Evolutionary conservation across 768 basidiomycete species (phyloP), one percentile per base, ranked within the genome.

Genomic region (Leccinum uliginosum): DNA sequence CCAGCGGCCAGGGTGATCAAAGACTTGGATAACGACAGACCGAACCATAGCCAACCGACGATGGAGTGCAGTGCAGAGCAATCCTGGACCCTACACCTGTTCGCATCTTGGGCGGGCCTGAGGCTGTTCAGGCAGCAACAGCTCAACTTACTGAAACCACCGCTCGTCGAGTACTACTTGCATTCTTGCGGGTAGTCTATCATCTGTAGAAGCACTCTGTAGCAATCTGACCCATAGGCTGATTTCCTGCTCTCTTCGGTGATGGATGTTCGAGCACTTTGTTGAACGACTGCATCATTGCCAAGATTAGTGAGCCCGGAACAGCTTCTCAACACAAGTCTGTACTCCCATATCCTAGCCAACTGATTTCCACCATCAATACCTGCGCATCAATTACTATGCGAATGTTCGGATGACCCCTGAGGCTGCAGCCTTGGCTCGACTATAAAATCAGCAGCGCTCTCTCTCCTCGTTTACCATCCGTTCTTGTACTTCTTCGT

Each of bases 341-440:
- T 34, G 50, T 19, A 15, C 29, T 11, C 29, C 19, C 5, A 21
- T 30, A 30, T 19, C 26, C 17, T 48, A 12, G 47, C 40, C 14
- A n/a, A 48, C 32, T 52, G 53, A 53, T 47, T 0, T 19, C 24
- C 43, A 10, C 15, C 50, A 55, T 55, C 54, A 53, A 53, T 55
- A 15, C 47, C 12, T 23, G 26, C 15, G 8, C 47, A 48, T 32
- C 1, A 30, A 51, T 40, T 26, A 32, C 6, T 14, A 26, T 19
- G 17, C n/a, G 27, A 27, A 11, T 24, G 19, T 12, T 26, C 14
- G 7, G 21, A 21, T 34, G 27, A 34, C 27, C 19, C 29, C 35
- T 5, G 38, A 17, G 23, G 12, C 34, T 9, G 17, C 17, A 23
- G 30, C 43, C n/a, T 35, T 51, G 53, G 35, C 24, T 44, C 21